A percentile compares a stretch with the other conserved stretches of the same genome.
phyloP scores from a whole-genome alignment of 1,139 yeast species.

The Yamadazyma sp. region DNA sequence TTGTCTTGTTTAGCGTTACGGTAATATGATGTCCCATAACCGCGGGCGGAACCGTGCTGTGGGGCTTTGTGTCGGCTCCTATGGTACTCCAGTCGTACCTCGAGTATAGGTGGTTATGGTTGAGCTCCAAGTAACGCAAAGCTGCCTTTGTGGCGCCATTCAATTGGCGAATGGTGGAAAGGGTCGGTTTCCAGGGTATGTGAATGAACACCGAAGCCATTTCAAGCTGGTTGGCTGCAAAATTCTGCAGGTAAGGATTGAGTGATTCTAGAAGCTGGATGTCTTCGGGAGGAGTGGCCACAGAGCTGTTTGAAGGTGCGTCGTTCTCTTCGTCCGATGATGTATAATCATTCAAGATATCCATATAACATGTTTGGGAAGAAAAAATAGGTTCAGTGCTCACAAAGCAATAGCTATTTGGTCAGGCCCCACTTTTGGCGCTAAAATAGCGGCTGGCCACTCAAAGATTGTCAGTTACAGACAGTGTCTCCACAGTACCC shows the following conservation, averaged over 20 bases:
- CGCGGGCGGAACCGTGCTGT: neutral
- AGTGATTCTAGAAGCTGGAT: constrained; percentile 1
- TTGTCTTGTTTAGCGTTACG: constrained; percentile 4
- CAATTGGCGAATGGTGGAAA: constrained; percentile 3
- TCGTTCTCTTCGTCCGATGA: constrained; percentile 9
- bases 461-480: too few relatives aligned
- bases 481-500: too few relatives aligned
- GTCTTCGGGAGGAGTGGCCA: neutral
- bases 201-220: constrained; percentile 11
- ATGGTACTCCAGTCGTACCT: constrained; percentile 11
- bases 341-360: constrained; percentile 10
- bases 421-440: too few relatives aligned
- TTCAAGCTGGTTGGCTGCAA: constrained; percentile 9
- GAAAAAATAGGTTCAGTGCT: too few relatives aligned
- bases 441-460: too few relatives aligned
- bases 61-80: constrained; percentile 5
- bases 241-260: constrained; percentile 15
- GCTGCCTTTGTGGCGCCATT: constrained; percentile 6
- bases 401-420: too few relatives aligned
- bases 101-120: constrained; percentile 8
- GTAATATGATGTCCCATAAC: constrained; percentile 10
- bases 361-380: constrained; percentile 7
- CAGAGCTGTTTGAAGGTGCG: neutral
- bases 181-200: constrained; percentile 15
- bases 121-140: constrained; percentile 6